Percentiles rank a stretch among this genome's conserved stretches.
These are phyloP conservation scores for Carex parvula DNA, from an alignment of 176 grass and related monocot species.

Conservation along the genomic window DNA sequence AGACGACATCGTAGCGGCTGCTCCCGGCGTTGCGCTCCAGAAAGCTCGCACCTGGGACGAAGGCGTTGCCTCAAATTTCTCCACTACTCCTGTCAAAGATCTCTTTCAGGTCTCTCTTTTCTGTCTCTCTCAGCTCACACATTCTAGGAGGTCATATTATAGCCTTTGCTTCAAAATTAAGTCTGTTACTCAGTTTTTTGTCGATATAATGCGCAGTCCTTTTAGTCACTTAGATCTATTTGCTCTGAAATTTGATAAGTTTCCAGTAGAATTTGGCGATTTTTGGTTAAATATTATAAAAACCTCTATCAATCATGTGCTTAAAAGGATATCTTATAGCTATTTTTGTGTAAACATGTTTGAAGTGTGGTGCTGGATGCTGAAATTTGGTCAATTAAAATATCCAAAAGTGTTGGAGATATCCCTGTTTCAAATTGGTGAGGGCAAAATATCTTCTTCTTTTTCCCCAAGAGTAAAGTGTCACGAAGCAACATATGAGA, in stretches of 20 bases:
- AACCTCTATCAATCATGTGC: background rate
- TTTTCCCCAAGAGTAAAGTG: too few species aligned
- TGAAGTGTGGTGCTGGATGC: background rate
- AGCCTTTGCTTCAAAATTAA: background rate
- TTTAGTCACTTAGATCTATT: background rate
- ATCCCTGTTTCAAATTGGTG: background rate
- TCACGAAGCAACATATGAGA: background rate
- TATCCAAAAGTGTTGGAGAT: background rate
- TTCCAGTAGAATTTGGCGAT: background rate
- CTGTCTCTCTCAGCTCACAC: background rate
- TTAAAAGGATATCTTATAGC: background rate
- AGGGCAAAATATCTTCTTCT: too few species aligned
- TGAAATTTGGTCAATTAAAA: background rate
- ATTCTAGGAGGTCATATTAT: background rate
- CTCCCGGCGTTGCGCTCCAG: constrained; percentile 75
- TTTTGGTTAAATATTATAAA: background rate
- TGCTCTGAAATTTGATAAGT: background rate
- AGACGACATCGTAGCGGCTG: constrained; percentile 60
- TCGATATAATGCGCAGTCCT: background rate
- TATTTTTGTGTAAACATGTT: background rate
- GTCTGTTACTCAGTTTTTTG: background rate
- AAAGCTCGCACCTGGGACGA: constrained; percentile 90
- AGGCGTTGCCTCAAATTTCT: constrained; percentile 80
- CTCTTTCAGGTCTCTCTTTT: constrained; percentile 52
- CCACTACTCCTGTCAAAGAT: constrained; percentile 73